These are phyloP conservation scores for Fraxinus latifolia DNA, from an alignment of 305 asterid species.

Conservation along the genomic window DNA sequence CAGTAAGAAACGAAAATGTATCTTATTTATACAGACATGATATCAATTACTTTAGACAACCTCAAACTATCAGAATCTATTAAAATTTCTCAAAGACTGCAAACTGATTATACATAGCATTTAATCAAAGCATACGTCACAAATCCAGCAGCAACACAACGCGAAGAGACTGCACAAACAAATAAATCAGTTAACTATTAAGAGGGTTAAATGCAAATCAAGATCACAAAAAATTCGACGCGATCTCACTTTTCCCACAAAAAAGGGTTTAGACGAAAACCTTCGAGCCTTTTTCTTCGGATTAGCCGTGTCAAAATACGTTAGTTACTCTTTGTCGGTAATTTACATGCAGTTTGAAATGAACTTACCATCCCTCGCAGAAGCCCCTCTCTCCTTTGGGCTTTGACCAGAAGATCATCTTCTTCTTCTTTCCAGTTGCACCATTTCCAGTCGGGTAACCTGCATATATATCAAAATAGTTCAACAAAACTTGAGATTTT, in stretches of 20 bases:
- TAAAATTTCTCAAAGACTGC: neutral
- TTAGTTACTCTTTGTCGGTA: neutral
- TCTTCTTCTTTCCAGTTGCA: constrained; percentile 14
- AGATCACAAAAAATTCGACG: neutral
- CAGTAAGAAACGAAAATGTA: neutral
- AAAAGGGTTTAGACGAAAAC: neutral
- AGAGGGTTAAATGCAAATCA: neutral
- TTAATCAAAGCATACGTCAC: constrained; percentile 19
- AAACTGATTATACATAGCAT: neutral
- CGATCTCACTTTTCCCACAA: neutral
- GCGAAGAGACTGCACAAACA: constrained; percentile 26
- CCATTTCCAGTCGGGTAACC: constrained; percentile 25
- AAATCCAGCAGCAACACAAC: constrained; percentile 30
- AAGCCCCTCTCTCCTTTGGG: constrained; percentile 28
- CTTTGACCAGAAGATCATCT: constrained; percentile 15
- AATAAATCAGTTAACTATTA: neutral
- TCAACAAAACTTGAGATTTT: neutral
- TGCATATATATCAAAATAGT: neutral
- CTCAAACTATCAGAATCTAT: neutral
- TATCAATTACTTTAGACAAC: neutral
- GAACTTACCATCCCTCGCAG: constrained; percentile 28
- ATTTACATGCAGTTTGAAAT: neutral
- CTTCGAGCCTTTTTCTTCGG: neutral
- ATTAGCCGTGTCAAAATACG: neutral
- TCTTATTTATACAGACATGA: neutral